Evolutionary conservation across 2,329 filamentous ascomycete species (phyloP).

Genomic region (Talaromyces rugulosus): DNA sequence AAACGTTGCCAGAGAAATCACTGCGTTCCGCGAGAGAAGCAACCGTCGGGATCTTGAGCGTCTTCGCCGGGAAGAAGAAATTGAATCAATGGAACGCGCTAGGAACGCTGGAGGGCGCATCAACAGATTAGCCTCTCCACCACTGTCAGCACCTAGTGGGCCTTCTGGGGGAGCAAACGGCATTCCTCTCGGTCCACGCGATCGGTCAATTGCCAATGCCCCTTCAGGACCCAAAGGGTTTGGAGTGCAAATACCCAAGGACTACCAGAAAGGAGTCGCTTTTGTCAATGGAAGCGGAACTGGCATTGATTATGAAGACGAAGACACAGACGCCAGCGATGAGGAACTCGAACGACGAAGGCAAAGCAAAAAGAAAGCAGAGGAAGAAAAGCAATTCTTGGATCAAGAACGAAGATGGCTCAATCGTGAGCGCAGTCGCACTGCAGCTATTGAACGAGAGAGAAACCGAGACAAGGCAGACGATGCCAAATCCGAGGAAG

Average conservation of each 20-base stretch:
- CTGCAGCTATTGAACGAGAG: conserved; percentile 81
- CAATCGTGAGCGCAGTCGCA: conserved; percentile 78
- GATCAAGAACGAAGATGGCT: conserved; percentile 88
- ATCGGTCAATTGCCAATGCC: conserved; percentile 49
- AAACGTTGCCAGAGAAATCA: conserved; percentile 88
- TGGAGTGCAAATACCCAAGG: conserved; percentile 60
- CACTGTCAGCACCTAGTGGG: conserved; percentile 57
- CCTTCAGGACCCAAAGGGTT: conserved; percentile 67
- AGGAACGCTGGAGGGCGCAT: conserved; percentile 60
- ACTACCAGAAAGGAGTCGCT: conserved; percentile 71
- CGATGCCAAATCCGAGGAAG: conserved; percentile 59
- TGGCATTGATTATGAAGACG: conserved; percentile 66
- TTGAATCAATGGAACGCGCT: conserved; percentile 78
- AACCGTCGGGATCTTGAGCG: conserved; percentile 85
- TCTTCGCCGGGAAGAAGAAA: conserved; percentile 81
- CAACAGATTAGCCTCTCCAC: conserved; percentile 69
- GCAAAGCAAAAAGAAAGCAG: conserved; percentile 65
- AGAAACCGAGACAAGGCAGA: conserved; percentile 75
- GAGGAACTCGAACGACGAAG: conserved; percentile 75
- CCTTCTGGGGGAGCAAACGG: conserved; percentile 64
- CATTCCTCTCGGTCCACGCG: conserved; percentile 70
- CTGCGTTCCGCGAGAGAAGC: conserved; percentile 88
- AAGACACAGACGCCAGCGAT: conserved; percentile 83
- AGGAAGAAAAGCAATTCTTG: conserved; percentile 74
- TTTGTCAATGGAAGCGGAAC: conserved; percentile 77